Conservation (phyloP, 805 yeast species). For the Tetrapisispora phaffii region DNA sequence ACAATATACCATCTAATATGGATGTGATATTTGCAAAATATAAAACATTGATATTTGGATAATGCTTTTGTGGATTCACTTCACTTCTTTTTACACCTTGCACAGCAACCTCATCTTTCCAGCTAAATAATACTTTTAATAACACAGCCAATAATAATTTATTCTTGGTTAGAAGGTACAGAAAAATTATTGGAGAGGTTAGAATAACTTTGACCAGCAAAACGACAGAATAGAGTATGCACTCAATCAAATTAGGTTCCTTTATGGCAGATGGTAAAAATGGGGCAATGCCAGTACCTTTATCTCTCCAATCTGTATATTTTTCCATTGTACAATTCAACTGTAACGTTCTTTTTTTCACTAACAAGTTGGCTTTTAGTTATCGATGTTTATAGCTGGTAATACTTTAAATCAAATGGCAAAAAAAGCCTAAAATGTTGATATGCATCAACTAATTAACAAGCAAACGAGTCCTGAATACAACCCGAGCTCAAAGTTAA, state of each 20-base stretch:
- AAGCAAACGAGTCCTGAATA: no score
- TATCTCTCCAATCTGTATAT: slow-evolving; percentile 76
- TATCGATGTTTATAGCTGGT: no score
- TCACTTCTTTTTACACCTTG: slow-evolving; percentile 37
- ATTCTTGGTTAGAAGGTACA: slow-evolving; percentile 6
- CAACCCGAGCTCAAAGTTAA: no score
- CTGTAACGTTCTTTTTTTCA: no score
- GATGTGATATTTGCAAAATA: slow-evolving; percentile 41
- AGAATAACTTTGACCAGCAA: slow-evolving; percentile 10
- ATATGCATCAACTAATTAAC: no score
- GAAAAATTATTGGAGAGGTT: slow-evolving; percentile 13
- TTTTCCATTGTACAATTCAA: no score
- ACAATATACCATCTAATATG: slow-evolving; percentile 38
- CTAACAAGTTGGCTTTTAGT: no score
- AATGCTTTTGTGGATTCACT: slow-evolving; percentile 11
- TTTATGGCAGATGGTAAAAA: slow-evolving; percentile 48
- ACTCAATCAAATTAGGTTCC: slow-evolving; percentile 6
- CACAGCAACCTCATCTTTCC: slow-evolving; percentile 30
- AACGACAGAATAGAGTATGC: not conserved
- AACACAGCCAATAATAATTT: slow-evolving; percentile 13
- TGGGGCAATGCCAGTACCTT: slow-evolving; percentile 90
- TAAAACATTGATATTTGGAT: slow-evolving; percentile 33
- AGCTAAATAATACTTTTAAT: slow-evolving; percentile 29
- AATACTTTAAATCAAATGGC: no score
- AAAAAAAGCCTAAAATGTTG: no score